Percentiles rank a stretch among this genome's conserved stretches.
Conservation (phyloP, 2,329 filamentous ascomycete genomes). For the Epichloe uncinata region DNA sequence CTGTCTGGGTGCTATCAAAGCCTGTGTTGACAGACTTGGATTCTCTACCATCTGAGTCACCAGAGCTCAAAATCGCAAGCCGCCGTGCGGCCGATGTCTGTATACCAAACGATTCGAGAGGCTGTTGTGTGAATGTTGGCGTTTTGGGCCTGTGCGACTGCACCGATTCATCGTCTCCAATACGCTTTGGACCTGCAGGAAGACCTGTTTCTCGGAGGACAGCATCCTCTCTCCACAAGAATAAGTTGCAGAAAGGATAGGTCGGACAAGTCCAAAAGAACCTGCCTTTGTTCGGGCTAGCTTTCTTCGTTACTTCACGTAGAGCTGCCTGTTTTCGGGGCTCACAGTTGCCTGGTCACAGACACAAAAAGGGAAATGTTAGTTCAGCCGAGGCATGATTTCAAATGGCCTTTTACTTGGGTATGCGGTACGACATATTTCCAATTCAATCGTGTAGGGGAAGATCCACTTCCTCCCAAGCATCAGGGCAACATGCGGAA, state of each 20-base stretch:
- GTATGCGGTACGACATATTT: not conserved
- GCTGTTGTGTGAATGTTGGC: slow-evolving; percentile 17
- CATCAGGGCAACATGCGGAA: too few species aligned
- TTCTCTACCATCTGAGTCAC: not conserved
- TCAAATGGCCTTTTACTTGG: not conserved
- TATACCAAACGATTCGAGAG: slow-evolving; percentile 18
- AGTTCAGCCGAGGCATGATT: not conserved
- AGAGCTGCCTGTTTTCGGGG: slow-evolving; percentile 24
- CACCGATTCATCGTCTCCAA: not conserved
- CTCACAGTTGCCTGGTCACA: slow-evolving; percentile 27
- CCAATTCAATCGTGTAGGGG: too few species aligned
- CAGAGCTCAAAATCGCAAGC: not conserved
- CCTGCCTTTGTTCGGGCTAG: slow-evolving; percentile 25
- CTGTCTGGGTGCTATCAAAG: not conserved
- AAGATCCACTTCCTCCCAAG: too few species aligned
- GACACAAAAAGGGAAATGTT: not conserved
- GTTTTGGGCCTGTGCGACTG: slow-evolving; percentile 12
- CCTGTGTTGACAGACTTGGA: not conserved
- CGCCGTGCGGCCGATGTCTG: slow-evolving; percentile 12
- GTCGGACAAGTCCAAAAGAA: slow-evolving; percentile 28
- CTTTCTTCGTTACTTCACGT: slow-evolving; percentile 23
- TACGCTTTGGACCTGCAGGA: slow-evolving; percentile 4
- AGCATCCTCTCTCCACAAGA: slow-evolving; percentile 30
- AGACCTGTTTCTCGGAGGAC: slow-evolving; percentile 16
- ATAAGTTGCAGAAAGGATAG: slow-evolving; percentile 28